Base-by-base conservation (phyloP, 352 stramenopile genomes). In the Phytopythium kandeliae region DNA sequence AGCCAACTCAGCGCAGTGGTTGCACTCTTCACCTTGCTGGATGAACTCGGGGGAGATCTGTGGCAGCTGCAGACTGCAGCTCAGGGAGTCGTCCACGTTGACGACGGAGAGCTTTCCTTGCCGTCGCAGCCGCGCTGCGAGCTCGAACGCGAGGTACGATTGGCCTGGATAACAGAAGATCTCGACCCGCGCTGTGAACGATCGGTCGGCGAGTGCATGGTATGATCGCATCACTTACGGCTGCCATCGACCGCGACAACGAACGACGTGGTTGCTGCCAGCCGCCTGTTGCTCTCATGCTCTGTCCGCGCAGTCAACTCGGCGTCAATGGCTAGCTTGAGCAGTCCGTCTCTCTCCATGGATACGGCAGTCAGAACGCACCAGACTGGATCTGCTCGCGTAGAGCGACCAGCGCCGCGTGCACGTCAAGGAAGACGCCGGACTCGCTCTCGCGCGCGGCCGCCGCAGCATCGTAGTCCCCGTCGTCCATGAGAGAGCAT, bases 201-300 rank as follows among this genome's bases (percentile, higher is more conserved):
- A n/a, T n/a, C n/a, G n/a, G n/a, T n/a, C n/a, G n/a, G n/a, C n/a
- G n/a, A n/a, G n/a, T n/a, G n/a, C n/a, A n/a, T n/a, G n/a, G n/a
- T n/a, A n/a, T n/a, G n/a, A n/a, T n/a, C n/a, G n/a, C n/a, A n/a
- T n/a, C 16, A 60, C 78, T 25, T 75, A 89, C 78, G 74, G 26
- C 74, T 86, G n/a, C 78, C 74, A 25, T 89, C 78, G 16, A 89
- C 73, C 30, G 63, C 78, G 24, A 89, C 55, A 36, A 74, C 54
- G 37, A 74, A 89, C 6, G 58, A 62, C 1, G 73, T 63, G 0
- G 74, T 81, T 11, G 78, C 68, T 5, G 59, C 48, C 8, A 89
- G 52, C 2, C 71, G 63, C 25, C 57, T 64, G 21, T 69, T 74
- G 16, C 58, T 49, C 28, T 55, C 21, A 22, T 85, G 74, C 16